A percentile compares a stretch with the other conserved stretches of the same genome.
These are phyloP conservation scores for Lactarius sanguifluus DNA, from an alignment of 768 basidiomycete genomes.

Conservation along the genomic window DNA sequence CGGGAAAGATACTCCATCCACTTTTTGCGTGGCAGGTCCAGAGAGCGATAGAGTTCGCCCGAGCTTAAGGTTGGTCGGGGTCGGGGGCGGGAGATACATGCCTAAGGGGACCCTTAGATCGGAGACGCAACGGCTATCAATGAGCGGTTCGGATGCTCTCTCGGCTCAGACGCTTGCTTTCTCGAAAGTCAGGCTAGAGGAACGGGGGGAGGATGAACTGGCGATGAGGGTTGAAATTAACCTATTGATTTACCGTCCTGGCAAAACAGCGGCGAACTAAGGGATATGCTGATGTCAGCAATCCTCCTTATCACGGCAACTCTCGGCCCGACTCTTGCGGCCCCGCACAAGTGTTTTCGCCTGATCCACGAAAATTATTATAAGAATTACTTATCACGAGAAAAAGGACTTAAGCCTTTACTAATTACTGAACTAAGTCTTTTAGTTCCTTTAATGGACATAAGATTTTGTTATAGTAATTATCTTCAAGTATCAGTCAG, in stretches of 20 bases:
- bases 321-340: not conserved
- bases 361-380: too few species aligned
- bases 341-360: too few species aligned
- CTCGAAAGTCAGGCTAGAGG: not conserved
- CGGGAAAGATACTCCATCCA: not conserved
- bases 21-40: not conserved
- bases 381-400: too few species aligned
- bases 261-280: constrained; percentile 10
- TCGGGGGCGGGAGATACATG: constrained; percentile 15
- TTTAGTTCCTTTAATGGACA: not conserved
- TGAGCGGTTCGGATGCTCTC: not conserved
- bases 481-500: not conserved
- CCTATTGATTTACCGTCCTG: constrained; percentile 4
- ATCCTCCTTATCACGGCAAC: constrained; percentile 11
- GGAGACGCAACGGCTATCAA: not conserved
- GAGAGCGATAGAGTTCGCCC: not conserved
- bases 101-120: not conserved
- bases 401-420: too few species aligned
- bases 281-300: constrained; percentile 14
- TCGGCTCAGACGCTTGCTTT: not conserved
- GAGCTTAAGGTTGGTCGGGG: constrained; percentile 3
- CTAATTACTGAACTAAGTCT: too few species aligned
- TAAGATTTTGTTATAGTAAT: not conserved
- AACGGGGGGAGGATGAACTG: not conserved
- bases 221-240: constrained; percentile 23